Conservation (phyloP, 1,284 basidiomycete species). For the Tilletiopsis washingtonensis region DNA sequence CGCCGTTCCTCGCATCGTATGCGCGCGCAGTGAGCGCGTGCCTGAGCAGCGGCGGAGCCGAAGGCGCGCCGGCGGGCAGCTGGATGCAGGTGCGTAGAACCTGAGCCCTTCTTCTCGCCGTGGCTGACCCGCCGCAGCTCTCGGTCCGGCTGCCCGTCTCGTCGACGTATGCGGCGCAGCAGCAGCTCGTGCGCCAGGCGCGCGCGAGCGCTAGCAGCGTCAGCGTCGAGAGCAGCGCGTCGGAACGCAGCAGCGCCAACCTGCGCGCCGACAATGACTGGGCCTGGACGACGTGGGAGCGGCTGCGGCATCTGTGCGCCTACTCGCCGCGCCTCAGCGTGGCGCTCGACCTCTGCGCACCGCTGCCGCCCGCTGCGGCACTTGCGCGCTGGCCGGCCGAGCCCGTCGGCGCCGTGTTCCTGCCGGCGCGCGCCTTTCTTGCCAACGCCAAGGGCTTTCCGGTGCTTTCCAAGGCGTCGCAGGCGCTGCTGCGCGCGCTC, state of each 20-base stretch:
- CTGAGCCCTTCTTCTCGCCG: neutral
- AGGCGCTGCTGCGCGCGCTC: slow-evolving; percentile 29
- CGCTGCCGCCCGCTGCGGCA: slow-evolving; percentile 56
- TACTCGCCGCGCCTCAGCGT: slow-evolving; percentile 65
- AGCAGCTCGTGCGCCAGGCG: slow-evolving; percentile 20
- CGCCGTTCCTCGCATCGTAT: slow-evolving; percentile 77
- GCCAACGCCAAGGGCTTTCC: slow-evolving; percentile 95
- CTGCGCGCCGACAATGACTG: slow-evolving; percentile 56
- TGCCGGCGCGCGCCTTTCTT: slow-evolving; percentile 85
- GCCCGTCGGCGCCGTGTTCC: slow-evolving; percentile 74
- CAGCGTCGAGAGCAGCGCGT: neutral
- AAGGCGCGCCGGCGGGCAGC: slow-evolving; percentile 21
- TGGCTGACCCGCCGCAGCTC: slow-evolving; percentile 1
- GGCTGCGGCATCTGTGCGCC: slow-evolving; percentile 76
- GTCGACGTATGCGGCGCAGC: slow-evolving; percentile 26
- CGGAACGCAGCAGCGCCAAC: neutral
- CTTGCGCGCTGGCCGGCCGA: slow-evolving; percentile 84
- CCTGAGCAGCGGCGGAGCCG: slow-evolving; percentile 25
- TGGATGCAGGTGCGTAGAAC: slow-evolving; percentile 26
- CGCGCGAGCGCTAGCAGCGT: neutral
- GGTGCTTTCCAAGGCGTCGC: slow-evolving; percentile 69
- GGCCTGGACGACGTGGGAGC: slow-evolving; percentile 95
- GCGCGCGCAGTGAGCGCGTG: slow-evolving; percentile 64
- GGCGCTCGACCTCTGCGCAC: slow-evolving; percentile 84
- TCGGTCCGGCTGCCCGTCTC: slow-evolving; percentile 41